These are phyloP conservation scores for Exophiala sideris DNA, from an alignment of 2,329 filamentous ascomycete species.

Conservation along the genomic window DNA sequence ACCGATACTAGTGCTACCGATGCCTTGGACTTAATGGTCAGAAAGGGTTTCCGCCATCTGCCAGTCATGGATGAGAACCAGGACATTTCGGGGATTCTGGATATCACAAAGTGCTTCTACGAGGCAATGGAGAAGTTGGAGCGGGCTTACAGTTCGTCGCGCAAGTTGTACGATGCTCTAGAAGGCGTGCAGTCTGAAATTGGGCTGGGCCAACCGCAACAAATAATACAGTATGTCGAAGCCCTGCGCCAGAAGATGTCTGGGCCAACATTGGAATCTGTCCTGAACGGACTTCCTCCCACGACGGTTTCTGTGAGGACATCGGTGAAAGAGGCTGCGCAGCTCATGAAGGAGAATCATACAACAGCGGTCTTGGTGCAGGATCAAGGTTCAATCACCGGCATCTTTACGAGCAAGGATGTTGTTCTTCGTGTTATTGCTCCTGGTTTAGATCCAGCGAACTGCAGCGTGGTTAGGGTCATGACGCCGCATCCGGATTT, in stretches of 20 bases:
- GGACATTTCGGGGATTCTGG: constrained; percentile 94
- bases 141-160: constrained; percentile 94
- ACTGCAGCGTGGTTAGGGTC: constrained; percentile 94
- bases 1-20: constrained; percentile 98
- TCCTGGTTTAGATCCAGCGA: constrained; percentile 86
- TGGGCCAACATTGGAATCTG: constrained; percentile 89
- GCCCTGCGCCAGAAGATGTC: constrained; percentile 96
- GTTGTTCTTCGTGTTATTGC: constrained; percentile 97
- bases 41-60: constrained; percentile 94
- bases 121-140: constrained; percentile 99
- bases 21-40: constrained; percentile 94
- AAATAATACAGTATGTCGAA: constrained; percentile 98
- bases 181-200: constrained; percentile 97
- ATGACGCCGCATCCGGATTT: constrained; percentile 99
- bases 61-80: constrained; percentile 99
- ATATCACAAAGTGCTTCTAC: constrained; percentile 99
- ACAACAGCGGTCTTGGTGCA: constrained; percentile 95
- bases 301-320: constrained; percentile 94
- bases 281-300: constrained; percentile 85
- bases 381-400: constrained; percentile 94
- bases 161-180: constrained; percentile 93
- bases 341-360: constrained; percentile 97
- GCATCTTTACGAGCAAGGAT: constrained; percentile 99
- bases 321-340: constrained; percentile 91
- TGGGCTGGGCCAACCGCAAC: constrained; percentile 91